Conservation (phyloP, 192 early-diverging fungal species). For the Linnemannia elongata region DNA sequence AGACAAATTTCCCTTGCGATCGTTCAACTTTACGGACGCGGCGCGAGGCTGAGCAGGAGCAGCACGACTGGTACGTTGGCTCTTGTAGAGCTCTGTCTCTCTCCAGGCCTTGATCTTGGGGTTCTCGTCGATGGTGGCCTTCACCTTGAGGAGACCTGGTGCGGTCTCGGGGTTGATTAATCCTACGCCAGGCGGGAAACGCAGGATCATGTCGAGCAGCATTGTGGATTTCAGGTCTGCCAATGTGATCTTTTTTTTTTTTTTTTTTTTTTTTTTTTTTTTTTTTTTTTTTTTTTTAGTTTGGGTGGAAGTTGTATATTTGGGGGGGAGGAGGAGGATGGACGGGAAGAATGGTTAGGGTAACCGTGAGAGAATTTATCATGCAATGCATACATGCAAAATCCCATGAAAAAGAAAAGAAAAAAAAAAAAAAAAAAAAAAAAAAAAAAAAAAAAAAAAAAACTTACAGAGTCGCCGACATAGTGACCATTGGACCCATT, state of each 20-base stretch:
- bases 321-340: background rate
- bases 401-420: too few relatives aligned
- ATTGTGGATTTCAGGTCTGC: slow-evolving; percentile 34
- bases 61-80: slow-evolving; percentile 10
- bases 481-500: slow-evolving; percentile 44
- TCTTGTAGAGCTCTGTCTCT: slow-evolving; percentile 29
- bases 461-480: slow-evolving; percentile 36
- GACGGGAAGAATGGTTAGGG: too few relatives aligned
- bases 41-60: slow-evolving; percentile 10
- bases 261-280: too few relatives aligned
- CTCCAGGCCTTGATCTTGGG: slow-evolving; percentile 43
- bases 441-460: too few relatives aligned
- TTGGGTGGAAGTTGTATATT: too few relatives aligned
- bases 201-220: slow-evolving; percentile 13
- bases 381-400: too few relatives aligned
- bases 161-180: slow-evolving; percentile 22
- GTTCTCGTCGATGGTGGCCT: slow-evolving; percentile 9
- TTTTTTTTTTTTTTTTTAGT: too few relatives aligned
- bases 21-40: slow-evolving; percentile 7
- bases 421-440: background rate
- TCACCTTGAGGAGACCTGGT: slow-evolving; percentile 32
- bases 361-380: too few relatives aligned
- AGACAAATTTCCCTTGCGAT: slow-evolving; percentile 33
- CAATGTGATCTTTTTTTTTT: slow-evolving; percentile 27
- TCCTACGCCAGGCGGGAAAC: slow-evolving; percentile 1